Evolutionary conservation across 1,284 basidiomycete species (phyloP).

Genomic region (Ceratorhiza oryzae-sativae): DNA sequence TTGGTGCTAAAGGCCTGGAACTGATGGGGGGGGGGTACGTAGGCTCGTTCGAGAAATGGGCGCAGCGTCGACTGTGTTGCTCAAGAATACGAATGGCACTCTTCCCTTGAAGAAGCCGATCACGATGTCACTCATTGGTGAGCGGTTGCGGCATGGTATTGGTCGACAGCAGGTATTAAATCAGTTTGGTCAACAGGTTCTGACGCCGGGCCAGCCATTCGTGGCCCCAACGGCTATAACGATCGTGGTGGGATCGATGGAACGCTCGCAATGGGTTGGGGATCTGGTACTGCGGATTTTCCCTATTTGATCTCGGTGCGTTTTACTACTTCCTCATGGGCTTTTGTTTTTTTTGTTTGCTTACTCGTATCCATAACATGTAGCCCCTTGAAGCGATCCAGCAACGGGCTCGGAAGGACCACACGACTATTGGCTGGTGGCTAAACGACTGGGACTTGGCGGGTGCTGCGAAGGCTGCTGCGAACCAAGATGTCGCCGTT

Average conservation of each 20-base stretch:
- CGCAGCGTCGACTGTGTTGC: constrained; percentile 75
- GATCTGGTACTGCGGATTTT: constrained; percentile 55
- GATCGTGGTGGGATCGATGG: constrained; percentile 56
- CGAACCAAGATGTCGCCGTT: constrained; percentile 50
- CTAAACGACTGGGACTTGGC: constrained; percentile 53
- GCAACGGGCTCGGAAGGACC: constrained; percentile 52
- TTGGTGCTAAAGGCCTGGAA: too few species aligned
- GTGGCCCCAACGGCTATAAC: constrained; percentile 56
- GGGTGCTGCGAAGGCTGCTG: constrained; percentile 46
- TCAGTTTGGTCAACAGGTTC: background rate
- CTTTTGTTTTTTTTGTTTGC: constrained; percentile 45
- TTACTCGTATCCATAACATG: background rate
- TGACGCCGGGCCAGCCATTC: constrained; percentile 54
- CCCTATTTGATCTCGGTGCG: constrained; percentile 55
- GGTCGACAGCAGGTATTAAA: background rate
- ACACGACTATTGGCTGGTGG: constrained; percentile 52
- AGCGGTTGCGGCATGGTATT: constrained; percentile 17
- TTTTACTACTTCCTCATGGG: constrained; percentile 50
- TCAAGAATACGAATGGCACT: constrained; percentile 72
- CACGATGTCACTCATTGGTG: constrained; percentile 42
- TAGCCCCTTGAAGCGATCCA: constrained; percentile 55
- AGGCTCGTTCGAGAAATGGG: constrained; percentile 74
- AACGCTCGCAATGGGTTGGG: constrained; percentile 59
- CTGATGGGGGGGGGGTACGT: background rate
- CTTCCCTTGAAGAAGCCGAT: constrained; percentile 43